Evolutionary conservation across 2,329 filamentous ascomycete species (phyloP).

Genomic region (Rutstroemia sp.): DNA sequence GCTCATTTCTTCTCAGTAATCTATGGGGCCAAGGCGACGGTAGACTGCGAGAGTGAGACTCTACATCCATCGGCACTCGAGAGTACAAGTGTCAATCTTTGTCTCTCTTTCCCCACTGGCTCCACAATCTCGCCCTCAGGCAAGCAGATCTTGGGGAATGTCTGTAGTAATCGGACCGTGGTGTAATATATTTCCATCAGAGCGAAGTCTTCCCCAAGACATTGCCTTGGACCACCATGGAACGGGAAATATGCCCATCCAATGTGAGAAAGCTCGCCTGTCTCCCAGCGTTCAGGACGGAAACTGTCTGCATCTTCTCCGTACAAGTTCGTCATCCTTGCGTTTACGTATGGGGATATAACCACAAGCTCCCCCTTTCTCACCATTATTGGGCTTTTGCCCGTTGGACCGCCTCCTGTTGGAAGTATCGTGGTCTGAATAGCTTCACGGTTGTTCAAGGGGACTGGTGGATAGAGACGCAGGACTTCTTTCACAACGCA

Average conservation of each 20-base stretch:
- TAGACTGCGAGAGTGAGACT: constrained; percentile 1
- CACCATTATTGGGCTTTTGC: constrained; percentile 23
- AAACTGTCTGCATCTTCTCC: constrained; percentile 63
- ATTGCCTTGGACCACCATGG: constrained; percentile 59
- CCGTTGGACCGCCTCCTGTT: constrained; percentile 25
- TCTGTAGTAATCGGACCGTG: constrained; percentile 22
- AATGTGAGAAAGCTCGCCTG: constrained; percentile 38
- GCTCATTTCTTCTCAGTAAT: too few species aligned
- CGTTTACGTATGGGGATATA: constrained; percentile 23
- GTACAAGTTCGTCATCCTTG: constrained; percentile 50
- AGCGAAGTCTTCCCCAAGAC: constrained; percentile 48
- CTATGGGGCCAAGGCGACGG: too few species aligned
- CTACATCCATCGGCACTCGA: constrained; percentile 7
- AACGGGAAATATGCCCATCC: constrained; percentile 72
- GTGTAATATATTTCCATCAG: constrained; percentile 24
- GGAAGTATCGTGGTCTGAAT: constrained; percentile 24
- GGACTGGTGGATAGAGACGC: constrained; percentile 25
- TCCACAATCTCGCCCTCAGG: constrained; percentile 1
- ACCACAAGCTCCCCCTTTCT: constrained; percentile 17
- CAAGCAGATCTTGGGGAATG: constrained; percentile 10
- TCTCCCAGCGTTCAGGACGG: constrained; percentile 66
- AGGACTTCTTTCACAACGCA: constrained; percentile 8
- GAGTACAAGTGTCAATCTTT: constrained; percentile 11
- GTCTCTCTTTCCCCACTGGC: constrained; percentile 9
- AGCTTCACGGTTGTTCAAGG: constrained; percentile 22